Base-by-base conservation (phyloP, 2,329 filamentous ascomycete genomes). In the Orbilia quercus region DNA sequence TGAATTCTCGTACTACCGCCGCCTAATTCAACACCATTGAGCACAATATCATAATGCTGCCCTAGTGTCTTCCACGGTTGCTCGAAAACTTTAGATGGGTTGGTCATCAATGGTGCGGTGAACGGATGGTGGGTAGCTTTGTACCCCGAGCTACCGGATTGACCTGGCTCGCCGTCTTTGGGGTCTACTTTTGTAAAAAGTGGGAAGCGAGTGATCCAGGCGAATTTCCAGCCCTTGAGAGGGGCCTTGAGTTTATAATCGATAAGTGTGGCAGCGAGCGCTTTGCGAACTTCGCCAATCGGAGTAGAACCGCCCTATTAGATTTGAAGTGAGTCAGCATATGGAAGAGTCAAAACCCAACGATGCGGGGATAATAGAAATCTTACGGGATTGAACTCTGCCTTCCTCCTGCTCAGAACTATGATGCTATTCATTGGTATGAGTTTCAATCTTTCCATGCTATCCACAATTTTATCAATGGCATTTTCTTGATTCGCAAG, bases 1-100 rank as follows among this genome's bases (percentile, higher is more conserved):
- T 99, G 95, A 65, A 98, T 97, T 85, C 95, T 91, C 12, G 92
- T 87, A 80, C 91, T 96, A 34, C 95, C 96, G 9, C 95, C 95
- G 23, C 95, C 95, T 1, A 99, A 86, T 81, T 99, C 95, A 3
- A 96, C 88, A 2, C 95, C 95, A 79, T 99, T 99, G 77, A 98
- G 87, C 0, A 99, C 94, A 12, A 99, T 87, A 78, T 99, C 95
- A 81, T 97, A 99, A 79, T 96, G 93, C 77, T 96, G 94, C 2
- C 90, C 96, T 76, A 85, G 87, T 0, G 88, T 92, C 50, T 84
- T 81, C 0, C 92, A 84, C 0, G 95, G 94, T 42, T 92, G 84
- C 0, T 84, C 88, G 38, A 88, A 83, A 0, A 98, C 86, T 0
- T 91, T 81, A 40, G 92, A 89, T 14, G 96, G 85, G 79, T 98